Conservation (phyloP, 176 grass and related monocot genomes). For the Bolboschoenus planiculmis region DNA sequence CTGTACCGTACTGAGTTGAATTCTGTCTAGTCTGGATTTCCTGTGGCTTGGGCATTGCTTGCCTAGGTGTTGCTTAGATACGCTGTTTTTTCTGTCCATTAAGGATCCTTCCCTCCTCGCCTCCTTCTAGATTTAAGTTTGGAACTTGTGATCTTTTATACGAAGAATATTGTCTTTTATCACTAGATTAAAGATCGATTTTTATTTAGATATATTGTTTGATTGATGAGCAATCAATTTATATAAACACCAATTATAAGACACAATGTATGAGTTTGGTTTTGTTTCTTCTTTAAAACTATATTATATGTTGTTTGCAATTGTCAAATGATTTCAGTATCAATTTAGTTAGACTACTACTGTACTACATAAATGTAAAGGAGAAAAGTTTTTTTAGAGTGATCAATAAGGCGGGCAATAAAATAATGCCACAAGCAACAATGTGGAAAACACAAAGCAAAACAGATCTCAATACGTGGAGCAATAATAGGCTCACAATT, state of each 20-base stretch:
- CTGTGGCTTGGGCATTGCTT: neutral
- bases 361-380: neutral
- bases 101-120: too few relatives aligned
- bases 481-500: neutral
- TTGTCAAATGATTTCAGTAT: neutral
- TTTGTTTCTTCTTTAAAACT: neutral
- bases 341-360: neutral
- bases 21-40: neutral
- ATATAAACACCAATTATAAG: neutral
- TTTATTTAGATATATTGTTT: too few relatives aligned
- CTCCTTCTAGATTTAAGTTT: too few relatives aligned
- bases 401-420: neutral
- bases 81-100: too few relatives aligned
- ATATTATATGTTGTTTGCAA: neutral
- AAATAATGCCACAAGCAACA: neutral
- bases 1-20: neutral
- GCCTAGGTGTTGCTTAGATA: neutral
- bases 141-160: too few relatives aligned
- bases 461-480: neutral
- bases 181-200: too few relatives aligned
- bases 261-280: neutral
- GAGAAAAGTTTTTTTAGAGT: neutral
- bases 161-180: too few relatives aligned
- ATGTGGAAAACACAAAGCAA: neutral
- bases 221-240: neutral